Evolutionary conservation across 108 stramenopile species (phyloP), one percentile per base, ranked within the genome.

Genomic region (Nitzschia inconspicua): DNA sequence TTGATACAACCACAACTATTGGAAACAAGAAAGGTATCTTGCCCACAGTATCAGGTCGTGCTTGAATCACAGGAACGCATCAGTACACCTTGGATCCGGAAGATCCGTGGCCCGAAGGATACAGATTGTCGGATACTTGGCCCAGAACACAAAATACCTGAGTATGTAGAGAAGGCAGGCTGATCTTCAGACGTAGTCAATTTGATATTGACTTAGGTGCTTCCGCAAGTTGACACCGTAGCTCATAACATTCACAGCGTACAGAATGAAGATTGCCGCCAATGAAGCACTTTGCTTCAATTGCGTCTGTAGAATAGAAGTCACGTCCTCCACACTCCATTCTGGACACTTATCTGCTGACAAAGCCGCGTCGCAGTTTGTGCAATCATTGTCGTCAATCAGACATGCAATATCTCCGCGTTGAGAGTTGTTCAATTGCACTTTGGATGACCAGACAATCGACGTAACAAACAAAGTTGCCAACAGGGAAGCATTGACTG

Each of bases 251-350:
- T 70, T 68, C 52, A 92, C 24, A 1, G 83, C 75, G 49, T 92
- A 92, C 24, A 83, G 68, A 40, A 88, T 60, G 50, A 88, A 87
- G 24, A 86, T 92, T 3, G 81, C 72, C 6, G 91, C 85, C 27
- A 85, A 36, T 8, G 83, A 68, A 2, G 83, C 90, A 51, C 81
- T 84, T 39, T 76, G 73, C 44, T 92, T 92, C 63, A 84, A 54
- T 46, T 83, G 84, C 24, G 85, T 77, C 55, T 81, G 85, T 34
- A 86, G 59, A 37, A 92, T 73, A 26, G 18, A 57, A 20, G 56
- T 70, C 19, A 88, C 84, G 50, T 92, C 87, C 6, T 71, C 74
- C 14, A 68, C 37, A 8, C 65, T 60, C 91, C 91, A 92, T 49
- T 88, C 85, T 1, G 91, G 91, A 56, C 91, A 92, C n/a, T 64